Evolutionary conservation across 441 rosid species (phyloP), one percentile per base, ranked within the genome.

Genomic region (Cnidoscolus chayamansa): DNA sequence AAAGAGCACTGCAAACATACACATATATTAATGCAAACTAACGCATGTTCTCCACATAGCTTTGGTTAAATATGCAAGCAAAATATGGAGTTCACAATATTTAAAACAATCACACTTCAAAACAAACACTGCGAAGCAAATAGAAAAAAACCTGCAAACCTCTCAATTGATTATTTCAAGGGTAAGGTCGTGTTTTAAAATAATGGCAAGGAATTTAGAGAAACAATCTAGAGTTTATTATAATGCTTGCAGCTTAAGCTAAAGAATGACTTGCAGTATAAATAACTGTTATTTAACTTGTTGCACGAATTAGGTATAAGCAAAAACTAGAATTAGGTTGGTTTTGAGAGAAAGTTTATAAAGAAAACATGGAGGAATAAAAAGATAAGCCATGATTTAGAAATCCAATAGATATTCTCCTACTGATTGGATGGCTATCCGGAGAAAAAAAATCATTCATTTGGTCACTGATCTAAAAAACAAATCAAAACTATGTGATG

Each of bases 1-100:
- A 76, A 68, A 67, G 59, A 17, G 20, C 19, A 37, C 32, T 65
- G 16, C 1, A n/a, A 37, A 65, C 11, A 61, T 57, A n/a, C 57
- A 53, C 7, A 25, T 25, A 25, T 25, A 25, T 25, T 51, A 2
- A 51, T 59, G 40, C 30, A 50, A 17, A 35, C 45, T 5, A 35
- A 2, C 15, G 63, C 10, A 7, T 43, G 60, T 58, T 40, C 54
- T 32, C 47, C n/a, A 58, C 3, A 59, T 51, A 59, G 1, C 53
- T 45, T 13, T n/a, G 25, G 31, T 8, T 11, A 74, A 67, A 61
- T 7, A 47, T 17, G 54, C 72, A 56, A 47, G 64, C 7, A 65
- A 40, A 63, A 35, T 53, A 9, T 50, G 63, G 40, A 35, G 40
- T 37, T 59, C 67, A 59, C 43, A 68, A 37, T 13, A 50, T 61